These are phyloP conservation scores for Lizonia empirigonia DNA, from an alignment of 2,329 filamentous ascomycete genomes.

Conservation along the genomic window DNA sequence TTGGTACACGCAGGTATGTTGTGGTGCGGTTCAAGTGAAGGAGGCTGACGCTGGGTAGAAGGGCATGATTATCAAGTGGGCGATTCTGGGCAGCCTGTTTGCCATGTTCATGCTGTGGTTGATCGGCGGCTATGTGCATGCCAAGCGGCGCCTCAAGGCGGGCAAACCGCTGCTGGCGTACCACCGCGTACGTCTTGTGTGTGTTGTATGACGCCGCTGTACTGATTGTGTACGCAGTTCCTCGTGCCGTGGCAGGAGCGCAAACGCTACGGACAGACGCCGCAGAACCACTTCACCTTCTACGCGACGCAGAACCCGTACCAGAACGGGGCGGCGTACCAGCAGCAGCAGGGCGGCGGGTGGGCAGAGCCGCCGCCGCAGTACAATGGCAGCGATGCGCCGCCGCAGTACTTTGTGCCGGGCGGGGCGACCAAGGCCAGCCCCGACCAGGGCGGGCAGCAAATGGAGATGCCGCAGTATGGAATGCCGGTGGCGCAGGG, in stretches of 20 bases:
- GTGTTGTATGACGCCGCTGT: too few species aligned
- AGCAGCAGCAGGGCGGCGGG: slow-evolving; percentile 36
- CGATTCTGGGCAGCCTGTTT: slow-evolving; percentile 68
- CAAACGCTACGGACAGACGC: slow-evolving; percentile 38
- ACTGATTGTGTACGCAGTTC: slow-evolving; percentile 37
- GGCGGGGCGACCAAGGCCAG: slow-evolving; percentile 38
- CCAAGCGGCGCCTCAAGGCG: slow-evolving; percentile 67
- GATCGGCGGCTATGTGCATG: slow-evolving; percentile 72
- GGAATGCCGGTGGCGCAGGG: slow-evolving; percentile 20
- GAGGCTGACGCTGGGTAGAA: slow-evolving; percentile 50
- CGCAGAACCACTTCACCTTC: slow-evolving; percentile 48
- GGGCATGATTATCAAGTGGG: slow-evolving; percentile 72
- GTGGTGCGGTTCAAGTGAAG: not conserved
- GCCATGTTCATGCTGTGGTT: slow-evolving; percentile 65
- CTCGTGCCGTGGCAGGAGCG: slow-evolving; percentile 50
- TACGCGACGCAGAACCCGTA: slow-evolving; percentile 41
- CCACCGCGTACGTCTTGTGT: slow-evolving; percentile 63
- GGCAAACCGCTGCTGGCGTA: slow-evolving; percentile 70
- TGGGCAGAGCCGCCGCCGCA: slow-evolving; percentile 43
- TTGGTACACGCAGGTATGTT: slow-evolving; percentile 42
- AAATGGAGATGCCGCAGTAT: slow-evolving; percentile 39
- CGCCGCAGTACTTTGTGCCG: slow-evolving; percentile 44
- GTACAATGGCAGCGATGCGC: slow-evolving; percentile 43
- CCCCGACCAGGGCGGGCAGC: slow-evolving; percentile 28
- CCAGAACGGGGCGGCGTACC: slow-evolving; percentile 21